These are phyloP conservation scores for Amanita inopinata DNA, from an alignment of 768 basidiomycete species.

Conservation along the genomic window DNA sequence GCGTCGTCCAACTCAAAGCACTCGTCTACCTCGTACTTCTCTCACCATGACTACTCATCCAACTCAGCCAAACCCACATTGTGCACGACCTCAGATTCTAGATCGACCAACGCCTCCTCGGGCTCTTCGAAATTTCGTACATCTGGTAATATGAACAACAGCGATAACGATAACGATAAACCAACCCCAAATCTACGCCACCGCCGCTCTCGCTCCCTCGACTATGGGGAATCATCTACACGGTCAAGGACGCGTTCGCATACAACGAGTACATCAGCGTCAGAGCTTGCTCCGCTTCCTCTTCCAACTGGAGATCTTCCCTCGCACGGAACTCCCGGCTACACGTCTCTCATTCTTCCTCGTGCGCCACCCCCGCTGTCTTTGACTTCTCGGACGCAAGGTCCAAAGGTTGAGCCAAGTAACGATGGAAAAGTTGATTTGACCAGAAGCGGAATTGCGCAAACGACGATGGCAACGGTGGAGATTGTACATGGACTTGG, in stretches of 20 bases:
- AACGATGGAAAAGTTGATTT: constrained; percentile 56
- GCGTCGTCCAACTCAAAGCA: constrained; percentile 1
- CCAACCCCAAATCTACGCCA: constrained; percentile 2
- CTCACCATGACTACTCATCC: not conserved
- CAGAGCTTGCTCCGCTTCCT: constrained; percentile 11
- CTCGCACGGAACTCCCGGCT: constrained; percentile 50
- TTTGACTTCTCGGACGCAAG: not conserved
- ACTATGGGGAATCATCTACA: constrained; percentile 13
- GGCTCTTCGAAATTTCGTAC: constrained; percentile 10
- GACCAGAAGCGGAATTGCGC: constrained; percentile 67
- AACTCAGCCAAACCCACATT: not conserved
- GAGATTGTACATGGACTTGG: constrained; percentile 60
- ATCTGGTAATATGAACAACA: constrained; percentile 1
- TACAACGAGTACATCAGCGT: not conserved
- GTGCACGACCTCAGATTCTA: not conserved
- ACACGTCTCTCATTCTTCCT: constrained; percentile 43
- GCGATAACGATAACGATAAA: constrained; percentile 5
- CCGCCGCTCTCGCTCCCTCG: constrained; percentile 12
- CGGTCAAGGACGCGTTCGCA: constrained; percentile 4
- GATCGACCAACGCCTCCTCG: not conserved
- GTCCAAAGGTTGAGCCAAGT: constrained; percentile 13
- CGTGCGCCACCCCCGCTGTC: constrained; percentile 32
- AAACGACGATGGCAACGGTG: constrained; percentile 84
- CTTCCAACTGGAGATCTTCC: constrained; percentile 25
- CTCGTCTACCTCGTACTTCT: not conserved